Base-by-base conservation (phyloP, 1,284 basidiomycete genomes). In the Polyporus tsugae region DNA sequence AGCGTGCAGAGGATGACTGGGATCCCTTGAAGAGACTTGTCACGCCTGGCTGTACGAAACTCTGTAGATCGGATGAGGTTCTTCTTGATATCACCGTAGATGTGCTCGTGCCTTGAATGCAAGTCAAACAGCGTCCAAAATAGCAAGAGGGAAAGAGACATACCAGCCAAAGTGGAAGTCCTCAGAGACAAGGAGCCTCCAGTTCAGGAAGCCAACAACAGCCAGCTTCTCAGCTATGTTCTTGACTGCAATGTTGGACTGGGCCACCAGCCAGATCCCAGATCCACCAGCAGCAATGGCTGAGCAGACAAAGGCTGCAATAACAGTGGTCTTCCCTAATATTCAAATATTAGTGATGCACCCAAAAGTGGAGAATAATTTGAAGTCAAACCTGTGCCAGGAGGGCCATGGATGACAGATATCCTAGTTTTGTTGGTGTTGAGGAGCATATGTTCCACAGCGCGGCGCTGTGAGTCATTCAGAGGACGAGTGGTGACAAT, bases 261-360 rank as follows among this genome's bases (percentile, higher is more conserved):
- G 90, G 6, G 92, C 91, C 65, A 91, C 80, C 9, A 94, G 83
- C 91, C 91, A 94, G 10, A 92, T 85, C 2, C 87, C 88, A 69
- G 73, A 72, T 17, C 74, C 62, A 39, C 82, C 80, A 42, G 83
- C 81, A 59, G 80, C 73, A 22, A 78, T 72, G 33, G 81, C 73
- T 60, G 80, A 82, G 1, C 80, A 76, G 6, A 91, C 89, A 81
- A 80, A 88, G 15, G 86, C 82, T 4, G 89, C 87, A 74, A 92
- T 91, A 2, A 90, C 88, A 39, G 86, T 86, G 0, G 89, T 90
- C 75, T 91, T 90, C 4, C 89, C 87, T 62, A 85, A 85, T n/a
- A 29, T 15, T 6, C 25, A 5, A 36, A 38, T 39, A 60, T 25
- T 25, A 41, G 58, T 42, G 6, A 63, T 19, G 53, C 11, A 10